Percentiles rank a stretch among this genome's conserved stretches.
phyloP scores from a whole-genome alignment of 2,329 filamentous ascomycete genomes.

The Shiraia sp. region DNA sequence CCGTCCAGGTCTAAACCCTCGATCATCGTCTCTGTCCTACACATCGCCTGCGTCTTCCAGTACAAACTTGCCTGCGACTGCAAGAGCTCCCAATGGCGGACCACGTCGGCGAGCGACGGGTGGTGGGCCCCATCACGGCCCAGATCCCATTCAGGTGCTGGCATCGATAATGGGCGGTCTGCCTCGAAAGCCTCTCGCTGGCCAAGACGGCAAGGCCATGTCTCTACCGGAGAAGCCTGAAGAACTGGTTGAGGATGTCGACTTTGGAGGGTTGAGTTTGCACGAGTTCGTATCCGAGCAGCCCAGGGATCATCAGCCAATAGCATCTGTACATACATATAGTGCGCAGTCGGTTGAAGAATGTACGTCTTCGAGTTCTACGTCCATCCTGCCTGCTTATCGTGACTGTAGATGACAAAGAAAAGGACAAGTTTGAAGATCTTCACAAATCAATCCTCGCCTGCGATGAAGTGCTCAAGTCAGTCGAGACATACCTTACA shows the following conservation, averaged over 20 bases:
- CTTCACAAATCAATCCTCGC: slow-evolving; percentile 85
- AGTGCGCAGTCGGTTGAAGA: slow-evolving; percentile 69
- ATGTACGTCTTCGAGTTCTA: slow-evolving; percentile 60
- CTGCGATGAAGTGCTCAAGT: slow-evolving; percentile 91
- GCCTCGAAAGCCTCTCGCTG: slow-evolving; percentile 27
- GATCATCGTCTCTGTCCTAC: slow-evolving; percentile 79
- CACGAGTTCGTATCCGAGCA: slow-evolving; percentile 64
- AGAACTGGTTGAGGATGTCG: slow-evolving; percentile 66
- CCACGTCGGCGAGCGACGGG: slow-evolving; percentile 63
- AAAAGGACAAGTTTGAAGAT: slow-evolving; percentile 84
- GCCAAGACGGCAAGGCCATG: slow-evolving; percentile 15
- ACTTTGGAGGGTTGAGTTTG: slow-evolving; percentile 79
- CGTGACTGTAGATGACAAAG: slow-evolving; percentile 66
- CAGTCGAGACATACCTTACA: slow-evolving; percentile 88
- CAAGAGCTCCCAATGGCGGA: slow-evolving; percentile 69
- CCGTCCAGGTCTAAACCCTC: slow-evolving; percentile 68
- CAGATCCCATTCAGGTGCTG: slow-evolving; percentile 74
- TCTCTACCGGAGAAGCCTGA: slow-evolving; percentile 48
- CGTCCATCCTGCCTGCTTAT: slow-evolving; percentile 28
- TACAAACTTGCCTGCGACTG: slow-evolving; percentile 70
- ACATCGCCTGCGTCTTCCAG: slow-evolving; percentile 73
- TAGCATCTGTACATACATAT: slow-evolving; percentile 51
- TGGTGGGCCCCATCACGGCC: slow-evolving; percentile 57
- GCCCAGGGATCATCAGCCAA: slow-evolving; percentile 34
- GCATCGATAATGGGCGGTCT: slow-evolving; percentile 59